Evolutionary conservation across 352 stramenopile species (phyloP), one percentile per base, ranked within the genome.

Genomic region (Phytophthora nicotianae): DNA sequence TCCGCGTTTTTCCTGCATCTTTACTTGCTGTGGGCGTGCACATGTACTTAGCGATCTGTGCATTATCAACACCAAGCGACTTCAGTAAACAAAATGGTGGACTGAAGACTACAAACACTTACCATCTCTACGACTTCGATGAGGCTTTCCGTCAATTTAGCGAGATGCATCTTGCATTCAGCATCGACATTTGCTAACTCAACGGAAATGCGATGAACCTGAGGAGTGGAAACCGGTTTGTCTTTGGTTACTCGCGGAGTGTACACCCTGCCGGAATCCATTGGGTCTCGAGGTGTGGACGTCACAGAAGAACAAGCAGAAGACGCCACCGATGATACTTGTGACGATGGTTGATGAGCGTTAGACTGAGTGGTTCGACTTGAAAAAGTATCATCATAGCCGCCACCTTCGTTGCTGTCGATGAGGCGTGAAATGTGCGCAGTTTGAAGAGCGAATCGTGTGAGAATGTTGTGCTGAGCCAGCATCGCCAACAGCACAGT

Each of bases 111-210:
- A 20, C 5, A 43, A 26, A 21, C 38, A 41, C 50, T 14, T 53
- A 79, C 75, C 69, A 52, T 50, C 37, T 86, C 77, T 6, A 76
- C 53, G 19, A 72, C 72, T 5, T 90, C 79, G 9, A 83, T 19
- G n/a, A 90, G 68, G 27, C 58, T 77, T 20, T 90, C 81, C 4
- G 74, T 84, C 27, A 90, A 59, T 51, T 83, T 66, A 1, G 77
- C 81, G 35, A 90, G 66, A 21, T 81, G 58, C 16, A 79, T 66
- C 24, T 88, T 88, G 63, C 62, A 72, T 50, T 88, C 75, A 13
- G 75, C 73, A 27, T 74, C 60, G 33, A 78, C 43, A 5, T 77
- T 62, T 27, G 78, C 72, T 40, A 87, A 75, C 48, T 88, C 81
- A 16, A 77, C 26, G 33, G 77, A 77, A 57, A 90, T 85, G n/a